Evolutionary conservation across 1,139 yeast species (phyloP).

Genomic region (Saccharomyces hybrid): DNA sequence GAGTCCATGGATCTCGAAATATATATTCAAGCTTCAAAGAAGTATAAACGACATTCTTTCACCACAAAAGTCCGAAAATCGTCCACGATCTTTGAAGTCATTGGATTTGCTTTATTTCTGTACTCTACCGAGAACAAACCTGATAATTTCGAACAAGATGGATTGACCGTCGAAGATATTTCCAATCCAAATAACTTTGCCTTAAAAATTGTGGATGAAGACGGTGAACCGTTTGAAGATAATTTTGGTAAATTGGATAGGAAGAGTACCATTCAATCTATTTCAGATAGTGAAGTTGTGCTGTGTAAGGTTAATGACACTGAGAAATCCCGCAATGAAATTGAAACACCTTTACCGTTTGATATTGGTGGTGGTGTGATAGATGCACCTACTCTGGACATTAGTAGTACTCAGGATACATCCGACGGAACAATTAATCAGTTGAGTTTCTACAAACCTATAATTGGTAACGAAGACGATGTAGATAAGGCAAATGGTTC

Average conservation of each 20-base stretch:
- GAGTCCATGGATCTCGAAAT: slow-evolving; percentile 31
- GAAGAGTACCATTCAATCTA: slow-evolving; percentile 45
- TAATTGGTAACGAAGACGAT: slow-evolving; percentile 24
- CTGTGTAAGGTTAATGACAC: slow-evolving; percentile 41
- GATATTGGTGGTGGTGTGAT: slow-evolving; percentile 25
- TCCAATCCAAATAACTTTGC: slow-evolving; percentile 58
- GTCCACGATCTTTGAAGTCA: slow-evolving; percentile 51
- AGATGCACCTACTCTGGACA: slow-evolving; percentile 5
- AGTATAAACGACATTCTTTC: slow-evolving; percentile 22
- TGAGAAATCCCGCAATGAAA: slow-evolving; percentile 35
- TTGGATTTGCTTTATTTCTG: slow-evolving; percentile 49
- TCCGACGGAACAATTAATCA: slow-evolving; percentile 25
- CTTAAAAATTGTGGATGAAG: slow-evolving; percentile 67
- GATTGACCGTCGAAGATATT: slow-evolving; percentile 14
- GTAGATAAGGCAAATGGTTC: slow-evolving; percentile 22
- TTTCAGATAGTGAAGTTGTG: slow-evolving; percentile 64
- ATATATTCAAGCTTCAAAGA: slow-evolving; percentile 33
- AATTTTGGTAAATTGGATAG: slow-evolving; percentile 65
- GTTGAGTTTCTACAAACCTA: slow-evolving; percentile 33
- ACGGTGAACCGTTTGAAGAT: slow-evolving; percentile 69
- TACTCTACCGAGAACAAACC: slow-evolving; percentile 23
- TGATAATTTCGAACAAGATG: slow-evolving; percentile 15
- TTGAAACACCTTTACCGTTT: slow-evolving; percentile 49
- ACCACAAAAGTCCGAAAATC: slow-evolving; percentile 39
- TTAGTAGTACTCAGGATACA: slow-evolving; percentile 1